These are phyloP conservation scores for Nakazawaea wickerhamii DNA, from an alignment of 805 yeast genomes.

Conservation along the genomic window DNA sequence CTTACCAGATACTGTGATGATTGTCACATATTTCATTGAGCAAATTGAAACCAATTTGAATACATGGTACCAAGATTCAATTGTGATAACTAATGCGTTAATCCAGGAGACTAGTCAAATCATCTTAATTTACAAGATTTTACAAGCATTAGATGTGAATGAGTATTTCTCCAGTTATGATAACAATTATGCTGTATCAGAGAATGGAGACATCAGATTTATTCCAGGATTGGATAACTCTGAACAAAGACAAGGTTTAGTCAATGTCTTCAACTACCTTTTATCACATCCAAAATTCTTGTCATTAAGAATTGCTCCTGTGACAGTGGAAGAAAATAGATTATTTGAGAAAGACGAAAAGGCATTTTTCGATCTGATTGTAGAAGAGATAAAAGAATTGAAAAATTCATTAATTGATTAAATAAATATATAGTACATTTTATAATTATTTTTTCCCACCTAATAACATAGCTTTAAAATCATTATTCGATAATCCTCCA, in stretches of 20 bases:
- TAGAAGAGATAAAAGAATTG: constrained; percentile 47
- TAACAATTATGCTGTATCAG: constrained; percentile 13
- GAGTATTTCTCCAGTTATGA: constrained; percentile 30
- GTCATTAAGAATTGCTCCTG: constrained; percentile 59
- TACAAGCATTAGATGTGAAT: constrained; percentile 48
- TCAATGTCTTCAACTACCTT: constrained; percentile 60
- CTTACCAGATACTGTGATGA: constrained; percentile 59
- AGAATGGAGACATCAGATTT: constrained; percentile 17
- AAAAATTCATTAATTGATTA: constrained; percentile 34
- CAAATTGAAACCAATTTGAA: constrained; percentile 61
- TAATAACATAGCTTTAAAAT: constrained; percentile 31
- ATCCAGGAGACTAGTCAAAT: constrained; percentile 67
- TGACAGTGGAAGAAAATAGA: constrained; percentile 60
- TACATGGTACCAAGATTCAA: constrained; percentile 63
- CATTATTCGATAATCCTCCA: constrained; percentile 26
- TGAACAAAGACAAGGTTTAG: constrained; percentile 54
- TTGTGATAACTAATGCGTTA: constrained; percentile 39
- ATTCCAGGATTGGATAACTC: constrained; percentile 60
- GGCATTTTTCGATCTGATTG: constrained; percentile 40
- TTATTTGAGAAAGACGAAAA: constrained; percentile 43
- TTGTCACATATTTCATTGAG: constrained; percentile 54
- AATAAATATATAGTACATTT: no score
- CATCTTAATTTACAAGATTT: constrained; percentile 53
- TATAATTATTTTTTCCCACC: neutral
- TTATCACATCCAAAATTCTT: constrained; percentile 84